phyloP scores from a whole-genome alignment of 768 basidiomycete genomes.

The Boletus vermiculosoides region DNA sequence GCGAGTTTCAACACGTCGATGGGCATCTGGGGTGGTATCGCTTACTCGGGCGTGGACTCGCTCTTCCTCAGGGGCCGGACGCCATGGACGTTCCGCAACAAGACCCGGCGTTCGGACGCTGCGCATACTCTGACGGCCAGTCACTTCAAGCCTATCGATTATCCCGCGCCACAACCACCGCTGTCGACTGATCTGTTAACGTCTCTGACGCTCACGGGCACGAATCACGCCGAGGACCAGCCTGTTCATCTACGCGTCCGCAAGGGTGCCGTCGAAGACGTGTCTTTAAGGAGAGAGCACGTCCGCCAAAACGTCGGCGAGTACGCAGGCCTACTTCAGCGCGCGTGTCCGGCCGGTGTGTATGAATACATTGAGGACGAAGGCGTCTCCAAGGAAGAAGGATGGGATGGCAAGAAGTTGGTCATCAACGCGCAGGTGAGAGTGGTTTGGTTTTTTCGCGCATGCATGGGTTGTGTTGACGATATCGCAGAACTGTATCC shows the following conservation, averaged over 20 bases:
- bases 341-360: constrained; percentile 92
- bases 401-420: constrained; percentile 81
- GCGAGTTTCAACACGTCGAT: constrained; percentile 81
- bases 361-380: constrained; percentile 93
- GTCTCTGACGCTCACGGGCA: constrained; percentile 84
- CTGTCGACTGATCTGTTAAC: constrained; percentile 93
- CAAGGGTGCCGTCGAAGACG: constrained; percentile 37
- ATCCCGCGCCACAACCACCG: constrained; percentile 85
- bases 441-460: neutral
- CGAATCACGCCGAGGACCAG: constrained; percentile 97
- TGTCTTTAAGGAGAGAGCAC: constrained; percentile 54
- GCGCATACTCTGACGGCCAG: constrained; percentile 67
- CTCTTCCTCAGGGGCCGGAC: constrained; percentile 79
- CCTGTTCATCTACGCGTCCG: constrained; percentile 82
- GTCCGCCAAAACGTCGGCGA: constrained; percentile 71
- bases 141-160: constrained; percentile 71
- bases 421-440: constrained; percentile 96
- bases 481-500: constrained; percentile 84
- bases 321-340: constrained; percentile 85
- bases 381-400: constrained; percentile 44
- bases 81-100: constrained; percentile 90
- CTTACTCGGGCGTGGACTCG: constrained; percentile 87
- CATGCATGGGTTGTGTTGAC: neutral
- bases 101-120: constrained; percentile 53
- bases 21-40: constrained; percentile 84